Conservation (phyloP, 495 filamentous ascomycete species). For the Talaromyces ruber region DNA sequence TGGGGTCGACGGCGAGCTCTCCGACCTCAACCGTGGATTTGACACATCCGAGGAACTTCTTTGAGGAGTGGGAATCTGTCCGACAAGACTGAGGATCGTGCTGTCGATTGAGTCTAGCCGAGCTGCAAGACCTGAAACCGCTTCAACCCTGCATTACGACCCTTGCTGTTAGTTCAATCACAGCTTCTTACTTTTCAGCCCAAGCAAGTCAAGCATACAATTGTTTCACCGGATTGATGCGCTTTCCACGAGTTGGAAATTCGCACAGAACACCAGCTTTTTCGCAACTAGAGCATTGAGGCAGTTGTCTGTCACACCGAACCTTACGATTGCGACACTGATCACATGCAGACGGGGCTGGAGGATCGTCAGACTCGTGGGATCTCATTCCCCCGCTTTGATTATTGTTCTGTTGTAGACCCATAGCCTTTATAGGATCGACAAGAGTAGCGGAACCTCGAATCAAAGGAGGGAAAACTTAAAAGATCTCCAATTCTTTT, state of each 20-base stretch:
- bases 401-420: neutral
- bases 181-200: too few relatives aligned
- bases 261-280: neutral
- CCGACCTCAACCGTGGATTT: neutral
- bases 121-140: neutral
- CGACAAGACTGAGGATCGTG: neutral
- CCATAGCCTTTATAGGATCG: neutral
- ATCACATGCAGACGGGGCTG: neutral
- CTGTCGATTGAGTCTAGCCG: neutral
- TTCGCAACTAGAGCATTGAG: constrained; percentile 1
- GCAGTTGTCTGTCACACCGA: neutral
- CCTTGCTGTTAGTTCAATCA: neutral
- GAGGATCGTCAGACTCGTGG: too few relatives aligned
- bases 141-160: neutral
- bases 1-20: neutral
- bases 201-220: neutral
- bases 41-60: neutral
- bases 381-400: neutral
- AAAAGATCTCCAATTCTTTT: too few relatives aligned
- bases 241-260: neutral
- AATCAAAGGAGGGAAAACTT: too few relatives aligned
- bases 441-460: neutral
- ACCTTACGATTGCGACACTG: neutral
- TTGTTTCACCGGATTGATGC: neutral
- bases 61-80: neutral